A percentile compares a stretch with the other conserved stretches of the same genome.
Conservation (phyloP, 768 basidiomycete species). For the Galerina marginata region DNA sequence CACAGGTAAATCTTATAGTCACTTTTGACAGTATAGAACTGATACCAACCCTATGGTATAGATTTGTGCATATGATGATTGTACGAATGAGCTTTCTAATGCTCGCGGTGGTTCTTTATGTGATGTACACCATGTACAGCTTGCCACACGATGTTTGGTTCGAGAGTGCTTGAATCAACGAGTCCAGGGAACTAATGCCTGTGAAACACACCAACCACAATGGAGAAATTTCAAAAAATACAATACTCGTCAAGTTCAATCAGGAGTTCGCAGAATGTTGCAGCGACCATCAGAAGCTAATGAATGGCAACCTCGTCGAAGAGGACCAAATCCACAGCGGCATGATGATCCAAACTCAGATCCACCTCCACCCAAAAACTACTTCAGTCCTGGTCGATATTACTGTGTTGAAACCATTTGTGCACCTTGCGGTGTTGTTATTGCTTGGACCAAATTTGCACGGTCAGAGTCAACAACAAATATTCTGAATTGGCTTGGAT, state of each 20-base stretch:
- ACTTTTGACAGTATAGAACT: no score
- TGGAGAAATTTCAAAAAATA: background rate
- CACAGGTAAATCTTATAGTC: no score
- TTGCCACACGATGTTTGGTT: constrained; percentile 1
- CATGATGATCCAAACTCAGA: constrained; percentile 20
- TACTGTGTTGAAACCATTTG: constrained; percentile 37
- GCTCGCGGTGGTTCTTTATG: constrained; percentile 14
- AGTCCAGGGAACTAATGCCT: background rate
- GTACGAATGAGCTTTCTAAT: constrained; percentile 14
- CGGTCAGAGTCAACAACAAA: constrained; percentile 31
- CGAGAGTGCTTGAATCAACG: background rate
- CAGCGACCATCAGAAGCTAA: background rate
- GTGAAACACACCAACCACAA: background rate
- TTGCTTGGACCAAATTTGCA: constrained; percentile 35
- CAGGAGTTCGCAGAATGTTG: background rate
- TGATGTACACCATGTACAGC: constrained; percentile 1
- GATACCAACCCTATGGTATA: no score
- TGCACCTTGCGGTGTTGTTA: constrained; percentile 33
- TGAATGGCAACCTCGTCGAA: background rate
- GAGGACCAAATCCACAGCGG: background rate
- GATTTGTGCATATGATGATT: constrained; percentile 17
- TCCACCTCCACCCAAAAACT: constrained; percentile 16
- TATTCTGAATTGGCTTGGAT: constrained; percentile 24
- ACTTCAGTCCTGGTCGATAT: constrained; percentile 22
- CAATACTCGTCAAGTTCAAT: background rate